phyloP scores from a whole-genome alignment of 2,329 filamentous ascomycete genomes.

The Trichoderma guizhouense region DNA sequence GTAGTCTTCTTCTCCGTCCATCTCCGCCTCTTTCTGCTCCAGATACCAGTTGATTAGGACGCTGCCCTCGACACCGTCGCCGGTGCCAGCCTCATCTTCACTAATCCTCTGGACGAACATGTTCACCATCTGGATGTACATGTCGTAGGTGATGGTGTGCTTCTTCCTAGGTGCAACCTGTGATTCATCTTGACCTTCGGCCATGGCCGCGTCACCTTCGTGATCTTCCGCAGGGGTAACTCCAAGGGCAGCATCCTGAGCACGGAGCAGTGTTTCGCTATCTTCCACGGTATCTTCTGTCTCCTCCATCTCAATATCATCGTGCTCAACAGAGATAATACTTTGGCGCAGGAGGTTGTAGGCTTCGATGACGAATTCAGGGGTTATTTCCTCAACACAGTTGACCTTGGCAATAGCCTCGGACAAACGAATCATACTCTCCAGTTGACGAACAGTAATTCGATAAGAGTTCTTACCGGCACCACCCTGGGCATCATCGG shows the following conservation, averaged over 20 bases:
- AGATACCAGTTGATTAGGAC: conserved; percentile 85
- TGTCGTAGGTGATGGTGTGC: conserved; percentile 92
- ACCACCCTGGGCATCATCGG: conserved; percentile 90
- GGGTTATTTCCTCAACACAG: conserved; percentile 84
- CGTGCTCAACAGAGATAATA: conserved; percentile 97
- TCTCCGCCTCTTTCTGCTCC: conserved; percentile 81
- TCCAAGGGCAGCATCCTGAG: conserved; percentile 40
- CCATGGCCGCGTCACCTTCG: conserved; percentile 45
- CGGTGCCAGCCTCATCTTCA: conserved; percentile 71
- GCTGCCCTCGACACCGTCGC: conserved; percentile 82
- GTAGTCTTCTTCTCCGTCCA: conserved; percentile 78
- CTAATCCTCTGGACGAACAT: conserved; percentile 77
- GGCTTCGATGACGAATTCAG: conserved; percentile 84
- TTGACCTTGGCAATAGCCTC: conserved; percentile 99
- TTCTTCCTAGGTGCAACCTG: conserved; percentile 48
- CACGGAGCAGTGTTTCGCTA: conserved; percentile 43
- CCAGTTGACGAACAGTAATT: conserved; percentile 93
- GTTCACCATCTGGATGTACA: conserved; percentile 89
- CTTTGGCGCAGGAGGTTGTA: conserved; percentile 88
- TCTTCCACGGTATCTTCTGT: conserved; percentile 54
- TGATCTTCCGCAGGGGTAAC: conserved; percentile 46
- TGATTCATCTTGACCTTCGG: conserved; percentile 29
- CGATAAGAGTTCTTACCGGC: conserved; percentile 93
- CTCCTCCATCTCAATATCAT: conserved; percentile 92
- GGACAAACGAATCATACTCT: conserved; percentile 90